phyloP scores from a whole-genome alignment of 208 protist genomes.

The Acanthamoeba quina region DNA sequence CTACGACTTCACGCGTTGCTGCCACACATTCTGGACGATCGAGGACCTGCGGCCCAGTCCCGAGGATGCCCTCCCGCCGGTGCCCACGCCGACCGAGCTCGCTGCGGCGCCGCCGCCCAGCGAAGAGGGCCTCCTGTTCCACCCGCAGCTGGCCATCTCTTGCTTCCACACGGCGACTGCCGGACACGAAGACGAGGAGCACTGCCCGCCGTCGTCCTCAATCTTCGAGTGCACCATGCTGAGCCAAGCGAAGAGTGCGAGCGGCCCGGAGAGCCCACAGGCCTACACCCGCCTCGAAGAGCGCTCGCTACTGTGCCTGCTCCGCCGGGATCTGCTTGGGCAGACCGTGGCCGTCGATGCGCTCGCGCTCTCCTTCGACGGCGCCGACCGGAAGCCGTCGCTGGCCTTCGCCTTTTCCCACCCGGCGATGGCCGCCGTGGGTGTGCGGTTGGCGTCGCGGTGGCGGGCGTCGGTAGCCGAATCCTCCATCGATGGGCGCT shows the following conservation, averaged over 20 bases:
- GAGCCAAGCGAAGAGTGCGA: not conserved
- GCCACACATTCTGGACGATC: constrained; percentile 43
- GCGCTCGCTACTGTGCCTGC: not conserved
- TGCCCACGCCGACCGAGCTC: constrained; percentile 7
- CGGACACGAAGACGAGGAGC: not conserved
- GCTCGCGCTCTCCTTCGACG: not conserved
- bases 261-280: not conserved
- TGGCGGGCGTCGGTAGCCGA: not conserved
- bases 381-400: not conserved
- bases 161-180: constrained; percentile 8
- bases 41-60: not conserved
- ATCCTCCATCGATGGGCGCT: not conserved
- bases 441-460: not conserved
- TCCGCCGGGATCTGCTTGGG: not conserved
- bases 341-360: not conserved
- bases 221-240: constrained; percentile 14
- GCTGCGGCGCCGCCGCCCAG: not conserved
- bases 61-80: not conserved
- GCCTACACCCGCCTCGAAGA: not conserved
- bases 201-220: not conserved
- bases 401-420: not conserved
- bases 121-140: not conserved
- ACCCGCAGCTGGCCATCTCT: not conserved
- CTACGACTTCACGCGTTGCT: not conserved
- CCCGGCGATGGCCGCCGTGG: not conserved